A percentile compares a stretch with the other conserved stretches of the same genome.
These are phyloP conservation scores for Claviceps sp. DNA, from an alignment of 2,329 filamentous ascomycete species.

Conservation along the genomic window DNA sequence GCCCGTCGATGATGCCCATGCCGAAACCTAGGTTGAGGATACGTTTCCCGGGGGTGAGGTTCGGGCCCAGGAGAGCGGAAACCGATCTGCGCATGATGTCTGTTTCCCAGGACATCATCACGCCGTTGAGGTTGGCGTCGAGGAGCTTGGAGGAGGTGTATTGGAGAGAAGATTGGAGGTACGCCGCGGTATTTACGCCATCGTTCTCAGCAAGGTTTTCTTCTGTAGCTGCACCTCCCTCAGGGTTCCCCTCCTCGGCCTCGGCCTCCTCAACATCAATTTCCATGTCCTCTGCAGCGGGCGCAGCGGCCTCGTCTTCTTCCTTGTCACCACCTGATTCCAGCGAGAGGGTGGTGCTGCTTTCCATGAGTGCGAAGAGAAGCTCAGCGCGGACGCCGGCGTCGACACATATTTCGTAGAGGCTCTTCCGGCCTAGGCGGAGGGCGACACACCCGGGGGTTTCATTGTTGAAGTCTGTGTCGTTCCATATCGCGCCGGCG, in stretches of 20 bases:
- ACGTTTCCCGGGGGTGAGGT: conserved; percentile 36
- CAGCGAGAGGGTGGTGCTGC: conserved; percentile 60
- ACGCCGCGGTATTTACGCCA: conserved; percentile 18
- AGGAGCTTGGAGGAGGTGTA: conserved; percentile 56
- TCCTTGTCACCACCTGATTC: conserved; percentile 26
- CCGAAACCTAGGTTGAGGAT: conserved; percentile 82
- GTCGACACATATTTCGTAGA: conserved; percentile 77
- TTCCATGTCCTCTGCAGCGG: conserved; percentile 14
- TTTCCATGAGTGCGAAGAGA: conserved; percentile 67
- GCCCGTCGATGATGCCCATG: conserved; percentile 76
- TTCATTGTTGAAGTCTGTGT: conserved; percentile 73
- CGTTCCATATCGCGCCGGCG: conserved; percentile 94
- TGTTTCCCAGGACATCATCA: conserved; percentile 92
- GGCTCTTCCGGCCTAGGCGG: conserved; percentile 49
- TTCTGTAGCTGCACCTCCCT: too few relatives aligned
- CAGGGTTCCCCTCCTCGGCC: too few relatives aligned
- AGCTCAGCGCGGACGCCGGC: conserved; percentile 86
- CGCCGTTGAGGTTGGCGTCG: conserved; percentile 64
- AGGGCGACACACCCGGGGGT: conserved; percentile 81
- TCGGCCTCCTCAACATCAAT: too few relatives aligned
- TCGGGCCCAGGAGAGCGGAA: conserved; percentile 42
- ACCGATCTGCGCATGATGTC: conserved; percentile 74
- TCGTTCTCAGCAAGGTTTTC: too few relatives aligned
- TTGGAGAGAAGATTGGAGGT: conserved; percentile 53
- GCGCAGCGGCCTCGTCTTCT: conserved; percentile 8